phyloP scores from a whole-genome alignment of 768 basidiomycete species.

The Tylopilus rubrobrunneus region DNA sequence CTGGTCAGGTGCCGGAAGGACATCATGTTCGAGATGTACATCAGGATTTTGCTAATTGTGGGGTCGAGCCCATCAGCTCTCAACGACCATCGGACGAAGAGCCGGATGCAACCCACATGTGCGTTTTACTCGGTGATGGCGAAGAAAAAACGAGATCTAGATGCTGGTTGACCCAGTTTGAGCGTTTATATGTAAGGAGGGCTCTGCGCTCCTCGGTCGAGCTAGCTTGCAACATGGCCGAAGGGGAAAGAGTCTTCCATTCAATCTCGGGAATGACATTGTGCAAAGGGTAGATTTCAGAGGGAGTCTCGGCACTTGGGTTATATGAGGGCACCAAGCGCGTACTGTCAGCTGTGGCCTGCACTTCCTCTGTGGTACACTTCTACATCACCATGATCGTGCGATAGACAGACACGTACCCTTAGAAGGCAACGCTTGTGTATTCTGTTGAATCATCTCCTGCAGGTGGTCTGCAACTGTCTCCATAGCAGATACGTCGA shows the following conservation, averaged over 20 bases:
- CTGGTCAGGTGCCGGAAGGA: slow-evolving; percentile 65
- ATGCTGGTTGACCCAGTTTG: slow-evolving; percentile 71
- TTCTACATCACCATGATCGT: neutral
- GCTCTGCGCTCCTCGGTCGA: slow-evolving; percentile 46
- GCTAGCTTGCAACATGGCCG: slow-evolving; percentile 49
- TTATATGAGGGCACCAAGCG: slow-evolving; percentile 79
- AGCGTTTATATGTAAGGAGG: slow-evolving; percentile 58
- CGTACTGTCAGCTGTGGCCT: slow-evolving; percentile 55
- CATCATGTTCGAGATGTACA: slow-evolving; percentile 83
- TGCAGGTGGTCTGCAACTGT: slow-evolving; percentile 78
- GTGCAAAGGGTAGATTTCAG: slow-evolving; percentile 72
- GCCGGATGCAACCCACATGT: slow-evolving; percentile 44
- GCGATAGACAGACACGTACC: slow-evolving; percentile 44
- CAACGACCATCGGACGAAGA: neutral
- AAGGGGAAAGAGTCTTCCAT: slow-evolving; percentile 64
- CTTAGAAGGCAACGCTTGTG: slow-evolving; percentile 60
- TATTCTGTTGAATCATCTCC: slow-evolving; percentile 74
- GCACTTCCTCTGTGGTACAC: slow-evolving; percentile 54
- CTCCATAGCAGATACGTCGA: slow-evolving; percentile 87
- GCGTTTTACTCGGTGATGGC: slow-evolving; percentile 52
- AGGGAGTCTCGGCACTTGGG: slow-evolving; percentile 57
- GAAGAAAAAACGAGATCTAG: slow-evolving; percentile 39
- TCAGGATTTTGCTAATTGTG: slow-evolving; percentile 57
- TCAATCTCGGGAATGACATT: slow-evolving; percentile 78
- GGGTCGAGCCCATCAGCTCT: neutral